These are phyloP conservation scores for Fusarium continuum DNA, from an alignment of 2,329 filamentous ascomycete species.

Conservation along the genomic window DNA sequence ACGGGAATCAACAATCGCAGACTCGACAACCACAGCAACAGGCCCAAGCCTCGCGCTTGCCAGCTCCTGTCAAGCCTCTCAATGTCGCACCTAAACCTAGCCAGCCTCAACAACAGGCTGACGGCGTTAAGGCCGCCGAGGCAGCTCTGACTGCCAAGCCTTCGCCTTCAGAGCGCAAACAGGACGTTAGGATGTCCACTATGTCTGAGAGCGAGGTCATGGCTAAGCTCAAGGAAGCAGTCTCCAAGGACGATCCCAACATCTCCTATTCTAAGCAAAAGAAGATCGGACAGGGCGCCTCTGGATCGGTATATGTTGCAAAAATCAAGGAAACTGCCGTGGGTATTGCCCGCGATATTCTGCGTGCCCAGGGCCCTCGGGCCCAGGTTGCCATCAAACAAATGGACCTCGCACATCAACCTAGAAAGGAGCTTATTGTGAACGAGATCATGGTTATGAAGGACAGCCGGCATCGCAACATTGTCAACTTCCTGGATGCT, in stretches of 20 bases:
- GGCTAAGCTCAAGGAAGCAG: constrained; percentile 91
- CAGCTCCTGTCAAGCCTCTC: constrained; percentile 77
- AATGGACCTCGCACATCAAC: constrained; percentile 98
- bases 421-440: constrained; percentile 96
- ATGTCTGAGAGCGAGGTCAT: constrained; percentile 99
- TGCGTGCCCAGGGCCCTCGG: constrained; percentile 80
- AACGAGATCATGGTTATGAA: constrained; percentile 99
- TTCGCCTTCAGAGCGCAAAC: constrained; percentile 74
- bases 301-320: constrained; percentile 96
- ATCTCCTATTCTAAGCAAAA: constrained; percentile 98
- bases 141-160: constrained; percentile 88
- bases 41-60: constrained; percentile 59
- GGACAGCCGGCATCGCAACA: constrained; percentile 96
- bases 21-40: constrained; percentile 58
- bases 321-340: constrained; percentile 89
- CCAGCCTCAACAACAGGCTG: constrained; percentile 59
- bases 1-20: constrained; percentile 62
- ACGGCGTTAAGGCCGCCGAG: constrained; percentile 88
- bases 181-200: constrained; percentile 97
- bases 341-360: constrained; percentile 84
- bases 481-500: constrained; percentile 98
- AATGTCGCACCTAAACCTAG: constrained; percentile 77
- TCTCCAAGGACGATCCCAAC: constrained; percentile 94
- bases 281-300: constrained; percentile 98
- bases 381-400: constrained; percentile 98